Base-by-base conservation (phyloP, 371 early-diverging fungal species). In the Massospora cicadina region DNA sequence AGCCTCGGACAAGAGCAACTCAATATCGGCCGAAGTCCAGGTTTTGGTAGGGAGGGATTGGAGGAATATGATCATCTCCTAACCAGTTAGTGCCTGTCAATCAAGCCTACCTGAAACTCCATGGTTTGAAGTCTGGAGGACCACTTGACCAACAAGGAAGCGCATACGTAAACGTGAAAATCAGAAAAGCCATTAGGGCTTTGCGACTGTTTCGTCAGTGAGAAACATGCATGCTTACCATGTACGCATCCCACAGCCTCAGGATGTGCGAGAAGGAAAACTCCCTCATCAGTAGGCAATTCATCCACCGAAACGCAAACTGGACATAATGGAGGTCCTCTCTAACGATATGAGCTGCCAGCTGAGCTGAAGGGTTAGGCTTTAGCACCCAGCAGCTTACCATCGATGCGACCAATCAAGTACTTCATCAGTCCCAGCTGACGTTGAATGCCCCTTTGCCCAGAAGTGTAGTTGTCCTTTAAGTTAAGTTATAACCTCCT, bases 251-350 rank as follows among this genome's bases (percentile, higher is more conserved):
- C 95, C 99, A 98, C 88, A 99, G 92, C 29, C 97, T 87, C 32
- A 97, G 86, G 12, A 85, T 92, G 65, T 81, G 81, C 33, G 77
- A 70, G 12, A 98, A 73, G 21, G 88, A 81, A 33, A 98, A 74
- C 74, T 99, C 99, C 54, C 99, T 82, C 90, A 97, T 91, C 71
- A 98, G 76, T 61, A 99, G 71, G 71, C 99, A 99, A 72, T 97
- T 98, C 87, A 98, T 94, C 99, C 99, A 99, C 54, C 99, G 81
- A 71, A 98, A 98, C 21, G 95, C 91, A 81, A 98, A 96, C 72
- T 98, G 97, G 59, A 98, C 90, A 71, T 95, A 95, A 66, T 98
- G 94, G 23, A 99, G 80, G 10, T 87, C 87, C 75, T 95, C 87
- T 0, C 79, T 72, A 60, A 86, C 82, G 31, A 98, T 77, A 72